Conservation (phyloP, 108 stramenopile species). For the Aurantiochytrium sp. region DNA sequence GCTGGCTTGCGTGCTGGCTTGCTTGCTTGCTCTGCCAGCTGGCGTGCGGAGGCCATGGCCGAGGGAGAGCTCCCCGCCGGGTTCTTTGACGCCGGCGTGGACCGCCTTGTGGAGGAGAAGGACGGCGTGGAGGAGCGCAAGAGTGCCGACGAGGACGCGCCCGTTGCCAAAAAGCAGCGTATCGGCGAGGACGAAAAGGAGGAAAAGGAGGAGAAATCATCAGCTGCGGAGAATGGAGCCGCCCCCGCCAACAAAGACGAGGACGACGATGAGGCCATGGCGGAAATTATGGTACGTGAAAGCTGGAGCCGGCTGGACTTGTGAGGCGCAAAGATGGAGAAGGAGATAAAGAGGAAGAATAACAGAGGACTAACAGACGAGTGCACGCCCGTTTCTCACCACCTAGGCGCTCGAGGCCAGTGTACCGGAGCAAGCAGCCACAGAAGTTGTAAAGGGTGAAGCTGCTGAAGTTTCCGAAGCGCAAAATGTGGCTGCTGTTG, state of each 20-base stretch:
- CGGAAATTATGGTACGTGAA: neutral
- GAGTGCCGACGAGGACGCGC: neutral
- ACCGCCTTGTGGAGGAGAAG: neutral
- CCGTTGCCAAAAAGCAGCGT: neutral
- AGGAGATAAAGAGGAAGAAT: neutral
- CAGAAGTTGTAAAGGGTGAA: no score
- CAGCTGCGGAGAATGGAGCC: no score
- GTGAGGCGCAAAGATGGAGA: neutral
- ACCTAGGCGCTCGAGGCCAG: neutral
- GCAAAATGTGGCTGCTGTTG: no score
- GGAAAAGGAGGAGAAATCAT: conserved; percentile 67
- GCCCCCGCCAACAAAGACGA: conserved; percentile 44
- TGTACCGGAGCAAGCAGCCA: no score
- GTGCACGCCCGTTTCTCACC: no score
- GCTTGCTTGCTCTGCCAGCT: neutral
- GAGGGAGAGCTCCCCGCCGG: neutral
- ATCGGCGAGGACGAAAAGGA: conserved; percentile 76
- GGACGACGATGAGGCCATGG: conserved; percentile 22
- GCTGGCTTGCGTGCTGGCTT: neutral
- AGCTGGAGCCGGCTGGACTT: no score
- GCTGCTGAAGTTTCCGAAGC: no score
- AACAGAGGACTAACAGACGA: neutral
- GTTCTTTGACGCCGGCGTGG: neutral
- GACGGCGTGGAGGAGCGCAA: neutral
- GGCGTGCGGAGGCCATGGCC: neutral